Evolutionary conservation across 257 asterid species (phyloP), one percentile per base, ranked within the genome.

Genomic region (Perilla frutescens): DNA sequence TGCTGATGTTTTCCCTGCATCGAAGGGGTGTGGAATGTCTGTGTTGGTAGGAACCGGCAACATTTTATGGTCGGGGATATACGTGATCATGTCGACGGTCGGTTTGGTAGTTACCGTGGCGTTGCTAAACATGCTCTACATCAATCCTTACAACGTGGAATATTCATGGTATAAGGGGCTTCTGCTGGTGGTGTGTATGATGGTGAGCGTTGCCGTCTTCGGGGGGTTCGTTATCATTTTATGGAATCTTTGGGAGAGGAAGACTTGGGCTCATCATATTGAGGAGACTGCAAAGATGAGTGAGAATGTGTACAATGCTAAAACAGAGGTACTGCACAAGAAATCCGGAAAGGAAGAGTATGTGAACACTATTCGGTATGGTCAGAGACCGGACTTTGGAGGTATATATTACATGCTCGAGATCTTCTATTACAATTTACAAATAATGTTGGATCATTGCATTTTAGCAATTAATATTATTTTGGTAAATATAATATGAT

Each of bases 21-120:
- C 86, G 37, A 83, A 61, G 37, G 78, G 76, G 54, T 37, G 82
- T 53, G 85, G 81, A 69, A 90, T 93, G 84, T 93, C 98, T 0
- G 89, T 77, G 58, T 68, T 93, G 87, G 96, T 77, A 4, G 98
- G 98, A 62, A 93, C 98, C 1, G 97, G 98, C 7, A 82, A 88
- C 82, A 44, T 90, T 9, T 3, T 89, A 66, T 93, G 98, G 98
- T 84, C 97, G 0, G 98, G 98, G 72, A 44, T 84, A 26, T 93
- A 93, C 20, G 75, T 90, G 13, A 34, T 80, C 1, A 85, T 58
- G 3, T 89, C 96, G 2, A 89, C 90, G 7, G 13, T 86, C 12
- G 98, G 98, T 39, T 66, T 89, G 34, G 86, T 81, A 29, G 61
- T 86, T 15, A 80, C 87, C 3, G 82, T 83, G 77, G 84, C 78